Base-by-base conservation (phyloP, 164 flowering plant genomes). In the Nymphaea thermarum region DNA sequence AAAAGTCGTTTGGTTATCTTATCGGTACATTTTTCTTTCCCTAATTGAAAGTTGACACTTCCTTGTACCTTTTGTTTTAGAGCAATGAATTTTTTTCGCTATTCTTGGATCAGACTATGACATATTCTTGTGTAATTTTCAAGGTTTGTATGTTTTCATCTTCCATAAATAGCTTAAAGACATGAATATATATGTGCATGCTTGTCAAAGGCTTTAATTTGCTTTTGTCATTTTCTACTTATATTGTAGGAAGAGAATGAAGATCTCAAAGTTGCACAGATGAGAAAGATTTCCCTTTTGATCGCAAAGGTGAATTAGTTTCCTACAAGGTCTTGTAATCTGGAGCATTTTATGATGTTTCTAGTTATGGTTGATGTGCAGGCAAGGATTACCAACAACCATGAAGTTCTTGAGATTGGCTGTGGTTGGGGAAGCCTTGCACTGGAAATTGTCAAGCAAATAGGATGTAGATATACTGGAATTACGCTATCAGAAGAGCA, bases 391-490 rank as follows among this genome's bases (percentile, higher is more conserved):
- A 73, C 76, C 4, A 79, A 76, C 60, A 72, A 79, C 12, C 93
- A 94, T 67, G 90, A 89, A 68, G 75, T 94, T 73, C 87, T 94
- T 67, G 98, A 94, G 77, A 91, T 91, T 71, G 97, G 97, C 4
- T 87, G 86, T 73, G 95, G 98, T 47, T 91, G 98, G 98, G 98
- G 97, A 71, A 89, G 81, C 74, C 75, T 94, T 61, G 97, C 98
- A 57, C 83, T 91, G 55, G 97, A 94, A 78, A 84, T 89, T 53
- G 98, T 94, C 41, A 89, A 78, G 73, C 72, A 68, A 82, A 91
- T 95, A 3, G 91, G 98, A 75, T 91, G 97, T 76, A 86, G 77
- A 69, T 94, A 94, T 77, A 94, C 98, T 7, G 98, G 98, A 68
- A 91, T 94, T 70, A 94, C 97, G 17, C 74, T 94, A 3, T 94